A percentile compares a stretch with the other conserved stretches of the same genome.
Conservation (phyloP, 495 filamentous ascomycete species). For the Choiromyces venosus region DNA sequence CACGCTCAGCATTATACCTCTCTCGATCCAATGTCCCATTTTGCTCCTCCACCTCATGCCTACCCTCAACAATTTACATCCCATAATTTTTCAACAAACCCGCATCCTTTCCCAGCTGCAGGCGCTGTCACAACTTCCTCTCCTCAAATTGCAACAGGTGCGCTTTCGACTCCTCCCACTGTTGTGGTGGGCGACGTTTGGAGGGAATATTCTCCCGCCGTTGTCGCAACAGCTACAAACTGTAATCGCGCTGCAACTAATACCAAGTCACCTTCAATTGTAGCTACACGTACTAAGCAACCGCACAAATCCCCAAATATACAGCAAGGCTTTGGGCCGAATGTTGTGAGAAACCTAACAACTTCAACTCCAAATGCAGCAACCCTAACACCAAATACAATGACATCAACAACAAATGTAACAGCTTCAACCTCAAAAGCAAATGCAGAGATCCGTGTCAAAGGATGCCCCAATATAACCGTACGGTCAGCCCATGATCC, state of each 20-base stretch:
- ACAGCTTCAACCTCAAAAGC: neutral
- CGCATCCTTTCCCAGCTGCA: neutral
- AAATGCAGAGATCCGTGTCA: neutral
- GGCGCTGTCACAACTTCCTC: neutral
- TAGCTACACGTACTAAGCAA: neutral
- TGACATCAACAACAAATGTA: neutral
- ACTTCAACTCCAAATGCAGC: neutral
- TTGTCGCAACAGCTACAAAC: neutral
- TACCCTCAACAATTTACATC: neutral
- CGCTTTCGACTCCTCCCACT: constrained; percentile 1
- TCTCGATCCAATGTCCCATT: constrained; percentile 5
- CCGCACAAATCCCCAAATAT: neutral
- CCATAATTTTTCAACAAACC: neutral
- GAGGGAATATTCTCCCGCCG: neutral
- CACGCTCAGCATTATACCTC: constrained; percentile 29
- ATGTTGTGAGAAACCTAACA: neutral
- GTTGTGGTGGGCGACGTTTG: neutral
- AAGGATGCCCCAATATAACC: neutral
- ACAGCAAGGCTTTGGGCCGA: neutral
- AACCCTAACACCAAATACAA: neutral
- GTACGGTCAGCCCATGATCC: neutral
- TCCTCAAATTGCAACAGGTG: neutral
- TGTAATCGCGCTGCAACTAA: neutral
- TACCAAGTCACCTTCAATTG: neutral
- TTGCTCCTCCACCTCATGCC: neutral